These are phyloP conservation scores for Apiosordaria backusii DNA, from an alignment of 495 filamentous ascomycete species.

Conservation along the genomic window DNA sequence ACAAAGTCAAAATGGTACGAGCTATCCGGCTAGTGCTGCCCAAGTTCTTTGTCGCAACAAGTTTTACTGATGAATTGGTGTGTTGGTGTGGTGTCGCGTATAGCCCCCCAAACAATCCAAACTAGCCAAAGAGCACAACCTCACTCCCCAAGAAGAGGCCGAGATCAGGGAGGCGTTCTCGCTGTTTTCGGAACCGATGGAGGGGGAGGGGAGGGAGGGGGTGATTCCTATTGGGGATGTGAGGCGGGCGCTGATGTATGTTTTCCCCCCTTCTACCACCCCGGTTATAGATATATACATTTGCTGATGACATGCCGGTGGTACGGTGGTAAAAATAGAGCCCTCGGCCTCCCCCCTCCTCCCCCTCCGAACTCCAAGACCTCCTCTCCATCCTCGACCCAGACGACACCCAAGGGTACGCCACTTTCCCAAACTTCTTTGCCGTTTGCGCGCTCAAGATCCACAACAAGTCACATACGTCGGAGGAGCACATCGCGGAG, in stretches of 20 bases:
- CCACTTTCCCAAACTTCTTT: slow-evolving; percentile 72
- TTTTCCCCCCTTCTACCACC: slow-evolving; percentile 9
- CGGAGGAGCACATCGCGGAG: slow-evolving; percentile 55
- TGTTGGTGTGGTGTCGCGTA: no score
- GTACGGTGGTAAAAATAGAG: slow-evolving; percentile 46
- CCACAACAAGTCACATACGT: slow-evolving; percentile 53
- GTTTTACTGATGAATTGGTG: background rate
- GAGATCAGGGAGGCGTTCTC: slow-evolving; percentile 88
- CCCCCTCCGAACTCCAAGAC: slow-evolving; percentile 62
- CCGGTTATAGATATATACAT: no score
- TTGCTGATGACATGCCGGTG: background rate
- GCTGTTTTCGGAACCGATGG: slow-evolving; percentile 70
- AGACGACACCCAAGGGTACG: slow-evolving; percentile 63
- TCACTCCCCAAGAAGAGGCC: slow-evolving; percentile 75
- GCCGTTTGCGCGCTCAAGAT: slow-evolving; percentile 82
- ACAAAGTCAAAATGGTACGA: background rate
- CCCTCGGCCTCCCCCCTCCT: slow-evolving; percentile 67
- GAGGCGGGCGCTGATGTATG: slow-evolving; percentile 76
- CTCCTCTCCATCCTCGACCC: slow-evolving; percentile 80
- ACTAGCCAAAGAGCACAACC: slow-evolving; percentile 82
- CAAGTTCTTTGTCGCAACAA: background rate
- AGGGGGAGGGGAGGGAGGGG: slow-evolving; percentile 61
- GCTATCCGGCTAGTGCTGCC: no score
- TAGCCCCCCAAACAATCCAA: slow-evolving; percentile 55
- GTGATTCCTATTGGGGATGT: slow-evolving; percentile 76